Base-by-base conservation (phyloP, 768 basidiomycete genomes). In the Jaapia argillacea region DNA sequence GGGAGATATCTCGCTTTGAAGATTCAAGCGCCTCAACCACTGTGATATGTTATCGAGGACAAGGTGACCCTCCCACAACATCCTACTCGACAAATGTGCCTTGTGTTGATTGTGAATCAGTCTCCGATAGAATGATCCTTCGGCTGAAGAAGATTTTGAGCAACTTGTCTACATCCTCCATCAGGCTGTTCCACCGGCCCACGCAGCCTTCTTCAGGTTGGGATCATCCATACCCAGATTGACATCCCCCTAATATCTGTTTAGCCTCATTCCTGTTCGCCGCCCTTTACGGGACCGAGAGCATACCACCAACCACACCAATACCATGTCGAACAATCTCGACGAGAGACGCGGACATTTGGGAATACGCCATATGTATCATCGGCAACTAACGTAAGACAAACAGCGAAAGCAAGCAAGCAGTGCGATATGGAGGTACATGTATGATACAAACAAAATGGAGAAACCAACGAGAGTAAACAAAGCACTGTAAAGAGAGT, bases 341-440 rank as follows among this genome's bases (percentile, higher is more conserved):
- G 4, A 71, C 68, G 25, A 46, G 48, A 13, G 51, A 54, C 1
- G 49, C 46, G 23, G 65, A 74, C 45, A 58, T 69, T 43, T 84
- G 79, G 77, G 72, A 79, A 54, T 68, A 68, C 54, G 76, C 71
- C 16, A 52, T 81, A 45, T 74, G 71, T 54, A 64, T 78, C 42
- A 47, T 74, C 48, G 49, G 7, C 20, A 21, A 22, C 21, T 10
- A 21, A 7, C 7, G 22, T 7, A 10, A 10, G 21, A 38, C 7
- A 10, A 21, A 38, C 7, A 12, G 22, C 7, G 56, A 36, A 45
- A 43, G 42, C 46, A 40, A 48, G 27, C 31, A 25, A 41, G 42
- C 45, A 28, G 38, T 27, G 41, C 45, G 45, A 6, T 40, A 18
- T 23, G 24, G 13, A 41, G 31, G n/a, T 28, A 16, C n/a, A n/a